Conservation (phyloP, 2,329 filamentous ascomycete species). For the Aspergillus sp. region DNA sequence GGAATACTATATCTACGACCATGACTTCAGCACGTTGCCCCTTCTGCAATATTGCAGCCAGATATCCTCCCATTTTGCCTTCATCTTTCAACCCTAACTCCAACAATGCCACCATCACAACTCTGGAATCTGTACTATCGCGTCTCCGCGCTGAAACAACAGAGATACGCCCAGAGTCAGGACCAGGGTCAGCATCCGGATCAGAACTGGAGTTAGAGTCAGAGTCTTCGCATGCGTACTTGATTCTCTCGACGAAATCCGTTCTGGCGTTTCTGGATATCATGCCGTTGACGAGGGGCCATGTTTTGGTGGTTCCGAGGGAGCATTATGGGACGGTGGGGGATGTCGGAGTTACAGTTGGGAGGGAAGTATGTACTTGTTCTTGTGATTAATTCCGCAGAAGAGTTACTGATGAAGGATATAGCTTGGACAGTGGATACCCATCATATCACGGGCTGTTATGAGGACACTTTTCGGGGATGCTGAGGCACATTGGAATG, state of each 20-base stretch:
- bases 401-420: neutral
- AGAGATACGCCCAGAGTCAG: conserved; percentile 10
- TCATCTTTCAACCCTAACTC: conserved; percentile 17
- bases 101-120: conserved; percentile 2
- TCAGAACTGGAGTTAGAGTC: neutral
- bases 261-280: conserved; percentile 91
- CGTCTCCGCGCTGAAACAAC: no score
- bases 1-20: neutral
- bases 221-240: conserved; percentile 26
- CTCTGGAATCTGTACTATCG: conserved; percentile 3
- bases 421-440: conserved; percentile 41
- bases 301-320: conserved; percentile 75
- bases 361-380: conserved; percentile 54
- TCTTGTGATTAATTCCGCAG: conserved; percentile 24
- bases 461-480: conserved; percentile 58
- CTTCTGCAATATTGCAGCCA: conserved; percentile 52
- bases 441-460: conserved; percentile 58
- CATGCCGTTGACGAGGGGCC: conserved; percentile 74
- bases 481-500: conserved; percentile 70
- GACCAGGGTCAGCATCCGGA: neutral
- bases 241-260: conserved; percentile 70
- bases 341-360: conserved; percentile 59
- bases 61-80: conserved; percentile 40
- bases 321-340: conserved; percentile 70
- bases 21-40: conserved; percentile 36